These are phyloP conservation scores for Apiotrichum laibachii DNA, from an alignment of 1,284 basidiomycete genomes.

Conservation along the genomic window DNA sequence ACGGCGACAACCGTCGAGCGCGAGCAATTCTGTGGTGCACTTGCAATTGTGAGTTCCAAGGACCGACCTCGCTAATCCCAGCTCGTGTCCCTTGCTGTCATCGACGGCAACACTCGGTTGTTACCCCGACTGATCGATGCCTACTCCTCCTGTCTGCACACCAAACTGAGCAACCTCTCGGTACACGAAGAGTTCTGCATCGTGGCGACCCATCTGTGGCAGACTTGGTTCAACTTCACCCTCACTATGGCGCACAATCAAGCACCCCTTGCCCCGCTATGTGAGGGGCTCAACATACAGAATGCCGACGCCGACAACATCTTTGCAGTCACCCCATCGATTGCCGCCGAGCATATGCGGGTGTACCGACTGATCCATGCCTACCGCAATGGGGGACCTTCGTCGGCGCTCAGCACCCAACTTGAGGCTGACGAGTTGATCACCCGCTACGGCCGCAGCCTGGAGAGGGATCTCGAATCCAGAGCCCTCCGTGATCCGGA, in stretches of 20 bases:
- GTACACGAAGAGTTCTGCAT: slow-evolving; percentile 16
- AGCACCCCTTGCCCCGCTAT: slow-evolving; percentile 2
- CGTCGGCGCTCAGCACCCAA: slow-evolving; percentile 2
- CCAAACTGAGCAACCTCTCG: no score
- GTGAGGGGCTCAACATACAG: neutral
- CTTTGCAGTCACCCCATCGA: slow-evolving; percentile 7
- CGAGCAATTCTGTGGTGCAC: slow-evolving; percentile 14
- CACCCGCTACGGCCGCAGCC: slow-evolving; percentile 1
- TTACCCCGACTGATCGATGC: slow-evolving; percentile 10
- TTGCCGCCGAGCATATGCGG: slow-evolving; percentile 5
- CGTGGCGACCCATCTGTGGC: slow-evolving; percentile 5
- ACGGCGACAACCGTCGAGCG: slow-evolving; percentile 5
- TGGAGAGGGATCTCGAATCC: neutral
- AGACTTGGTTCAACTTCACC: slow-evolving; percentile 17
- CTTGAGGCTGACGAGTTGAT: slow-evolving; percentile 19
- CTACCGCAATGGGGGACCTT: neutral
- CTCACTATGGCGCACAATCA: slow-evolving; percentile 10
- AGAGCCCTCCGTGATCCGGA: neutral
- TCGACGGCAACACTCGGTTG: slow-evolving; percentile 18
- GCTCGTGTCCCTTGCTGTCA: slow-evolving; percentile 17
- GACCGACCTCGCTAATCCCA: neutral
- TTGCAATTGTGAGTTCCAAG: slow-evolving; percentile 3
- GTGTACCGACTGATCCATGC: slow-evolving; percentile 4
- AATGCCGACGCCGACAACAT: slow-evolving; percentile 4
- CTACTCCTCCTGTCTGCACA: neutral